phyloP scores from a whole-genome alignment of 805 yeast species.

The Blastobotrys peoriensis region DNA sequence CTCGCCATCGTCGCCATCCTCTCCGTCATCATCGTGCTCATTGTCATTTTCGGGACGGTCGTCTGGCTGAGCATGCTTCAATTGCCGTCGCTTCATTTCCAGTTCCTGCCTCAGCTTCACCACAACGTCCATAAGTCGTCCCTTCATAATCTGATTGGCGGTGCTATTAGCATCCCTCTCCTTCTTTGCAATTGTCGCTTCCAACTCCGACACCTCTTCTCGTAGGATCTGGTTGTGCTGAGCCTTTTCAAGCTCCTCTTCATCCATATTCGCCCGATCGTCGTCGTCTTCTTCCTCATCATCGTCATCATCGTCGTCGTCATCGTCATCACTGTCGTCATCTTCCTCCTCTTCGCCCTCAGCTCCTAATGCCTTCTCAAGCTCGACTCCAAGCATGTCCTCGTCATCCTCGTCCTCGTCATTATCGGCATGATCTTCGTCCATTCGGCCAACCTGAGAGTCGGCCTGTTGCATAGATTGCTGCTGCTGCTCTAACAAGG shows the following conservation, averaged over 20 bases:
- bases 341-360: constrained; percentile 34
- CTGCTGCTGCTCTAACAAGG: constrained; percentile 22
- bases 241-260: constrained; percentile 45
- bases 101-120: constrained; percentile 72
- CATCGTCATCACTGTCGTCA: constrained; percentile 44
- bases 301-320: constrained; percentile 49
- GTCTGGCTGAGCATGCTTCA: constrained; percentile 30
- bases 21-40: constrained; percentile 22
- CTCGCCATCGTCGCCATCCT: constrained; percentile 21
- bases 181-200: constrained; percentile 68
- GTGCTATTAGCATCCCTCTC: constrained; percentile 61
- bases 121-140: constrained; percentile 78
- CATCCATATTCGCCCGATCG: constrained; percentile 47
- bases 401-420: constrained; percentile 33
- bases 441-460: constrained; percentile 15
- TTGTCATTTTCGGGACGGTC: not conserved
- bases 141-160: constrained; percentile 76
- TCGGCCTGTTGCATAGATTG: constrained; percentile 20
- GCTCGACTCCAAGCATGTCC: constrained; percentile 18
- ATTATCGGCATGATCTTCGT: constrained; percentile 27
- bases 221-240: constrained; percentile 68
- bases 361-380: constrained; percentile 6
- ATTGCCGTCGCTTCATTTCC: constrained; percentile 69
- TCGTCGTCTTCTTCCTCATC: constrained; percentile 49
- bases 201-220: constrained; percentile 83